Conservation (phyloP, 1,284 basidiomycete species). For the Trichosporon sp. region DNA sequence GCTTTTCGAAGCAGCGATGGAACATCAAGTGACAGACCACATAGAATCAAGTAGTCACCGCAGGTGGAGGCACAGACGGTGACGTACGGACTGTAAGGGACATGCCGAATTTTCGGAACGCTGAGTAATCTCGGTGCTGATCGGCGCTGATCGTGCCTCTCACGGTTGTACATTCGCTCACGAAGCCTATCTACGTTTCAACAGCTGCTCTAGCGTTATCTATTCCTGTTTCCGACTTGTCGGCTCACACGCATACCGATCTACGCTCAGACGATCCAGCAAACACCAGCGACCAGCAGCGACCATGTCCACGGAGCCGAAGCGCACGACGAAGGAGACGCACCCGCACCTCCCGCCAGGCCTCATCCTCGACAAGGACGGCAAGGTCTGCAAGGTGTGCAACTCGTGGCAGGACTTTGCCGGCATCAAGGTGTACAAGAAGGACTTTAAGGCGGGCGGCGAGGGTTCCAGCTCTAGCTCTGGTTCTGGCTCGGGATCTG, state of each 20-base stretch:
- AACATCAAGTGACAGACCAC: too few species aligned
- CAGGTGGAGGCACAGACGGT: neutral
- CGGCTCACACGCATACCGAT: too few species aligned
- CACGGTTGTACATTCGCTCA: neutral
- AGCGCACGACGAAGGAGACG: slow-evolving; percentile 42
- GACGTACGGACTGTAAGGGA: neutral
- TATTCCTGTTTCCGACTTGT: too few species aligned
- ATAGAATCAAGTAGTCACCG: too few species aligned
- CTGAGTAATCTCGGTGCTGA: neutral
- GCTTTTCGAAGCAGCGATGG: neutral
- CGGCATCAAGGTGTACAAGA: slow-evolving; percentile 49
- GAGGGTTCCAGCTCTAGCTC: too few species aligned
- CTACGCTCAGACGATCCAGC: neutral
- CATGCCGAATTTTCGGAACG: neutral
- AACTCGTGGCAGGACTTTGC: slow-evolving; percentile 72
- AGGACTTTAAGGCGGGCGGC: slow-evolving; percentile 3
- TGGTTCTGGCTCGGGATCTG: neutral
- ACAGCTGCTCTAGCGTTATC: neutral
- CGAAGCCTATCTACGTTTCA: too few species aligned
- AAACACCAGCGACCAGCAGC: neutral
- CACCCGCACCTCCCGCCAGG: slow-evolving; percentile 59
- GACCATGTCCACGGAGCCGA: slow-evolving; percentile 7
- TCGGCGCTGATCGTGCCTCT: neutral
- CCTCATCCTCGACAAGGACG: slow-evolving; percentile 79
- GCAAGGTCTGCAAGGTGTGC: slow-evolving; percentile 89